A percentile compares a stretch with the other conserved stretches of the same genome.
Conservation (phyloP, 2,329 filamentous ascomycete species). For the Fusarium xyrophilum region DNA sequence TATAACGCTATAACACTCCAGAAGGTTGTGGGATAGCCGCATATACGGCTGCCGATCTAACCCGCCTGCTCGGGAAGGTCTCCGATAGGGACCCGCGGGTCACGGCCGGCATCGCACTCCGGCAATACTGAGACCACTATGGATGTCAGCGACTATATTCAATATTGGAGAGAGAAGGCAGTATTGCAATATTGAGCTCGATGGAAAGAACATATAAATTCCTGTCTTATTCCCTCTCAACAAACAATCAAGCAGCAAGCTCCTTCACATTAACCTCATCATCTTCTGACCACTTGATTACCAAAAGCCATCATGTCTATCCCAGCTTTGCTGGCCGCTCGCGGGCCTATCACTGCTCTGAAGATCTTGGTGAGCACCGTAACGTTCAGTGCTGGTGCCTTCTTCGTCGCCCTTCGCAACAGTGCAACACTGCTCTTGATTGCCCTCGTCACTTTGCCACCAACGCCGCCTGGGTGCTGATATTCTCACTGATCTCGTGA, state of each 20-base stretch:
- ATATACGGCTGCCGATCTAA: neutral
- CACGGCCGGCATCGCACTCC: neutral
- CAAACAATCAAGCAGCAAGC: accelerated
- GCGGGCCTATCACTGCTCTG: neutral
- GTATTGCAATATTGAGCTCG: accelerated
- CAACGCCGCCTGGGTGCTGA: neutral
- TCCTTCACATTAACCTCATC: neutral
- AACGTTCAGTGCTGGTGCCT: neutral
- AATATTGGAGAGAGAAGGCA: accelerated
- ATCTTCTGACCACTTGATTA: neutral
- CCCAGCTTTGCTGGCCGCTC: neutral
- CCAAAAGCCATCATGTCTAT: neutral
- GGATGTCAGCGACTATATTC: accelerated
- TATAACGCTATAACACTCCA: accelerated
- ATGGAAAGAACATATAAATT: neutral
- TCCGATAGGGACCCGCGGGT: neutral
- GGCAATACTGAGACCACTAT: neutral
- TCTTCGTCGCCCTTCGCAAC: neutral
- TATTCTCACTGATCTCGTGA: neutral
- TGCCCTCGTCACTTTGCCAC: neutral
- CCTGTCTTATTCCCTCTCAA: neutral
- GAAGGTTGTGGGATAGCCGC: accelerated
- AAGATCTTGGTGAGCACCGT: neutral
- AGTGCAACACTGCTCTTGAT: neutral
- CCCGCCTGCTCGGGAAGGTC: neutral